A percentile compares a stretch with the other conserved stretches of the same genome.
Evolutionary conservation across 371 early-diverging fungal genomes (phyloP).

Genomic region (Rhizopus arrhizus): DNA sequence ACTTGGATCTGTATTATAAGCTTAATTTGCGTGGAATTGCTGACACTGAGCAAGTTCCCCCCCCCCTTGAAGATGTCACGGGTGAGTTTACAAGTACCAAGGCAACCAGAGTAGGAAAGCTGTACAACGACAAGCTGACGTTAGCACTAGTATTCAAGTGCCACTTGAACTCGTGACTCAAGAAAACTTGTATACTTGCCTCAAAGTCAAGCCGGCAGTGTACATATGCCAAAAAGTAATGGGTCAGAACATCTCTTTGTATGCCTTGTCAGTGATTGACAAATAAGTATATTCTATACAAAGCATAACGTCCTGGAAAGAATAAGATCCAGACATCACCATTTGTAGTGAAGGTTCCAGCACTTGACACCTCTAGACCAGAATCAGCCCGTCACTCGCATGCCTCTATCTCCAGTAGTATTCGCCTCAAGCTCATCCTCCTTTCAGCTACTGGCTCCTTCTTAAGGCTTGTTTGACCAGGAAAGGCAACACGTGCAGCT

Average conservation of each 20-base stretch:
- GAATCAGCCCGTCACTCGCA: too few species aligned
- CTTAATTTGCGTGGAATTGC: background rate
- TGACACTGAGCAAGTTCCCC: background rate
- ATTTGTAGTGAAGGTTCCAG: too few species aligned
- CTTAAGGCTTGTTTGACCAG: too few species aligned
- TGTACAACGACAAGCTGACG: background rate
- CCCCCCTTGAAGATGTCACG: background rate
- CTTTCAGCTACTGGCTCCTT: too few species aligned
- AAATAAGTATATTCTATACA: background rate
- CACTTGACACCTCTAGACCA: too few species aligned
- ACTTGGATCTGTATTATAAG: background rate
- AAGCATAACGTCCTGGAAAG: too few species aligned
- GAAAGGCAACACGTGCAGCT: too few species aligned
- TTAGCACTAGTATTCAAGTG: background rate
- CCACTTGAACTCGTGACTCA: background rate
- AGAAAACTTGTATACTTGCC: slow-evolving; percentile 1
- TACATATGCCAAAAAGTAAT: background rate
- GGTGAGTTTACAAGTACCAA: background rate
- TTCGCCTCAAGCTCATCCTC: too few species aligned
- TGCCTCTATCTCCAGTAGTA: too few species aligned
- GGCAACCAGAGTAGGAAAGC: background rate
- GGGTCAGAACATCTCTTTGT: background rate
- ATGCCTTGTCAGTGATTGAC: background rate
- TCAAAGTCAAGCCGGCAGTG: background rate
- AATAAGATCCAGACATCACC: too few species aligned